Percentiles rank a stretch among this genome's conserved stretches.
phyloP scores from a whole-genome alignment of 2,329 filamentous ascomycete species.

The Fusarium sp. region DNA sequence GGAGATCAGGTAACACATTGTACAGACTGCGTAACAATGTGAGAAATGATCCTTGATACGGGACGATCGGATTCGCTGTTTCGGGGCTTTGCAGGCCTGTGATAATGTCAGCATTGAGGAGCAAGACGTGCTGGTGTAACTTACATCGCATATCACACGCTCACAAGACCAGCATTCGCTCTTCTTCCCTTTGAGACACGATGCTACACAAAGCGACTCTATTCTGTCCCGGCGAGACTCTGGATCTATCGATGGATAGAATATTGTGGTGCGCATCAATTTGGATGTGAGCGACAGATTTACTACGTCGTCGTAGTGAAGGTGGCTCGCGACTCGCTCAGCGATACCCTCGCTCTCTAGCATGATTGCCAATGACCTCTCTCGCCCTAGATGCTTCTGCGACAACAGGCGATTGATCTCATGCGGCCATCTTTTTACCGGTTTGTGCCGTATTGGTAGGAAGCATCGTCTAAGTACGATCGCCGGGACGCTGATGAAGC shows the following conservation, averaged over 20 bases:
- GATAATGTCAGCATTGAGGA: background rate
- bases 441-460: background rate
- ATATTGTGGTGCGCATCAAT: background rate
- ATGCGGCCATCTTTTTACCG: background rate
- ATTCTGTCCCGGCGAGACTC: background rate
- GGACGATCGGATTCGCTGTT: background rate
- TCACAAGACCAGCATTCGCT: slow-evolving; percentile 25
- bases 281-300: slow-evolving; percentile 12
- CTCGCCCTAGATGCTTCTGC: rapidly evolving
- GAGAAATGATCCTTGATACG: slow-evolving; percentile 6
- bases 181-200: background rate
- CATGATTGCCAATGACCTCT: background rate
- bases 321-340: background rate
- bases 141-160: slow-evolving; percentile 15
- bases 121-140: rapidly evolving
- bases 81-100: background rate
- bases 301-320: slow-evolving; percentile 14
- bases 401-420: background rate
- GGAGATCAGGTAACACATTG: background rate
- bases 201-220: background rate
- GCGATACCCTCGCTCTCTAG: background rate
- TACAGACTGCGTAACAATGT: slow-evolving; percentile 21
- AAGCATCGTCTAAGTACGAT: background rate
- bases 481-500: background rate
- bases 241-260: background rate